These are phyloP conservation scores for Wickerhamiella siamensis DNA, from an alignment of 805 yeast species.

Conservation along the genomic window DNA sequence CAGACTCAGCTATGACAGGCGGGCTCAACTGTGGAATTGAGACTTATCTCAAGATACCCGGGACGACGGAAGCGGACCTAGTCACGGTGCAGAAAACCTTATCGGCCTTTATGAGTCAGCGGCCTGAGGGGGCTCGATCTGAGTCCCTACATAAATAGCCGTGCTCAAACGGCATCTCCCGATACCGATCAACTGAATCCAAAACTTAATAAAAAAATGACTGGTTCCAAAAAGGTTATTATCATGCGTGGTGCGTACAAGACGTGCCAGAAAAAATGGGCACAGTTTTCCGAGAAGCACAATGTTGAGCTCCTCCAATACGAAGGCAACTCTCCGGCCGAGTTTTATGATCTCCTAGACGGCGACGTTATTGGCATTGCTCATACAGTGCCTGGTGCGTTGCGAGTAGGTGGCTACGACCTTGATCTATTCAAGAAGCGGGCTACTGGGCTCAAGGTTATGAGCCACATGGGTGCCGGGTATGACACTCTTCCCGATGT, in stretches of 20 bases:
- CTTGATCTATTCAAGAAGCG: slow-evolving; percentile 29
- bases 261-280: slow-evolving; percentile 52
- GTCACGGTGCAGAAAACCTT: too few species aligned
- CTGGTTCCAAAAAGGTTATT: slow-evolving; percentile 36
- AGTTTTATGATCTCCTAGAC: slow-evolving; percentile 28
- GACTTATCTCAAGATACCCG: too few species aligned
- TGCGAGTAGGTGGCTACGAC: slow-evolving; percentile 31
- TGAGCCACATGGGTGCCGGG: slow-evolving; percentile 44
- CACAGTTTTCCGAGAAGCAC: slow-evolving; percentile 30
- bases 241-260: slow-evolving; percentile 47
- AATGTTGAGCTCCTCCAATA: slow-evolving; percentile 33
- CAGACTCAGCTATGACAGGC: too few species aligned
- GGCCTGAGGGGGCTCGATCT: too few species aligned
- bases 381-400: slow-evolving; percentile 30
- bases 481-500: slow-evolving; percentile 38
- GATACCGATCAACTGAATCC: too few species aligned
- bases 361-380: slow-evolving; percentile 30
- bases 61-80: too few species aligned
- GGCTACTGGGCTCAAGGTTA: slow-evolving; percentile 29
- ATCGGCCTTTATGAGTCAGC: too few species aligned
- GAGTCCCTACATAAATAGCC: too few species aligned
- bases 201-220: not conserved
- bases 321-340: slow-evolving; percentile 29
- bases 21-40: too few species aligned
- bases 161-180: too few species aligned